Percentiles rank a stretch among this genome's conserved stretches.
These are phyloP conservation scores for Phytophthora cryptogea DNA, from an alignment of 352 stramenopile species.

Conservation along the genomic window DNA sequence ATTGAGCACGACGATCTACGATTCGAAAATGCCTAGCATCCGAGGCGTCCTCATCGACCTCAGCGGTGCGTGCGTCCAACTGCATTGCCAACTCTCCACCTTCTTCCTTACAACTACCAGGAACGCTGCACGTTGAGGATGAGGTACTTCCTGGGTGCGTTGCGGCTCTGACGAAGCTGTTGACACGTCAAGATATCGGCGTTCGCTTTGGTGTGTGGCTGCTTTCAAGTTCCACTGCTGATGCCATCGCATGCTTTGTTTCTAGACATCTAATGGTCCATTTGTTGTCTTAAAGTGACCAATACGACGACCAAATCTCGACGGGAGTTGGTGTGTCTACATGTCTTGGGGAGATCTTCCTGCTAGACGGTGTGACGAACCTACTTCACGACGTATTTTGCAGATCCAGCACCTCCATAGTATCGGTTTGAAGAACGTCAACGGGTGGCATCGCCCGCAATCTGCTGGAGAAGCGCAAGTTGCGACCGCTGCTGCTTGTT, in stretches of 20 bases:
- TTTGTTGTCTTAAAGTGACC: constrained; percentile 48
- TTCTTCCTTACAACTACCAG: constrained; percentile 15
- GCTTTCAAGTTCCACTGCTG: too few species aligned
- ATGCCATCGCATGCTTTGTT: too few species aligned
- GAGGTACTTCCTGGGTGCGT: constrained; percentile 43
- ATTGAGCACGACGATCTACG: neutral
- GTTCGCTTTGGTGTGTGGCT: constrained; percentile 52
- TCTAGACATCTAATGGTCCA: neutral
- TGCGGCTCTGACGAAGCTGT: constrained; percentile 42
- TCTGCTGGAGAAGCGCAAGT: constrained; percentile 37
- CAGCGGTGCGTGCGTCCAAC: constrained; percentile 38
- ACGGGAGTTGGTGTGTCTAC: constrained; percentile 37
- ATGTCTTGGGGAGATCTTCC: too few species aligned
- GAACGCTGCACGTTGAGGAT: constrained; percentile 62
- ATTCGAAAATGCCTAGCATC: constrained; percentile 28
- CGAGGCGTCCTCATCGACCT: constrained; percentile 58
- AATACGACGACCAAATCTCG: constrained; percentile 74
- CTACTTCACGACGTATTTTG: too few species aligned
- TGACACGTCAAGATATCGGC: constrained; percentile 31
- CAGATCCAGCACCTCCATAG: constrained; percentile 51
- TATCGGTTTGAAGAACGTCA: constrained; percentile 48
- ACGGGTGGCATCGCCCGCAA: constrained; percentile 47
- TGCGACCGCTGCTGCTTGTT: constrained; percentile 54
- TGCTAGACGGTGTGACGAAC: too few species aligned
- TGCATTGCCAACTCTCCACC: too few species aligned